These are phyloP conservation scores for Triangularia verruculosa DNA, from an alignment of 2,329 filamentous ascomycete species.

Conservation along the genomic window DNA sequence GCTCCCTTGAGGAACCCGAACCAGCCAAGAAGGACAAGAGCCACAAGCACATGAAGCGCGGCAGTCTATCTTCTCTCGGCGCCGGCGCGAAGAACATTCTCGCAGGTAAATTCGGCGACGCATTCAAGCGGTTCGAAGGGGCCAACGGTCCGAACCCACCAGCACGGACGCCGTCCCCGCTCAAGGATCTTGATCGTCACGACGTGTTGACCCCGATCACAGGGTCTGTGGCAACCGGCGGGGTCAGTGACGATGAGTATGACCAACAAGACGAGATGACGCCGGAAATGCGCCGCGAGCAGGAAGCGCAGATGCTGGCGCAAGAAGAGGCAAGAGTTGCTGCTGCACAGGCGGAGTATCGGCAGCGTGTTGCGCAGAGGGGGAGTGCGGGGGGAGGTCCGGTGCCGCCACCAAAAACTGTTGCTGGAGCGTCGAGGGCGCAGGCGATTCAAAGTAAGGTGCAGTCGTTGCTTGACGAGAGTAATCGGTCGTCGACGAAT, in stretches of 20 bases:
- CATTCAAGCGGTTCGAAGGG: slow-evolving; percentile 85
- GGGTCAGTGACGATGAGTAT: slow-evolving; percentile 62
- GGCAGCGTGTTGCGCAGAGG: slow-evolving; percentile 65
- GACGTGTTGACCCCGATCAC: slow-evolving; percentile 64
- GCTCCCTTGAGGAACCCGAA: slow-evolving; percentile 67
- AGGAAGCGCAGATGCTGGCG: slow-evolving; percentile 76
- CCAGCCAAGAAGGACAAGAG: slow-evolving; percentile 52
- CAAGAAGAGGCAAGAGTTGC: slow-evolving; percentile 90
- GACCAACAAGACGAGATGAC: slow-evolving; percentile 68
- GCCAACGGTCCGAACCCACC: slow-evolving; percentile 37
- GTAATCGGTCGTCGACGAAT: slow-evolving; percentile 55
- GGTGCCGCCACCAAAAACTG: slow-evolving; percentile 47
- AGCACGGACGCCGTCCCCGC: slow-evolving; percentile 48
- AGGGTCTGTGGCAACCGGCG: slow-evolving; percentile 71
- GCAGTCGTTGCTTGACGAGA: slow-evolving; percentile 79
- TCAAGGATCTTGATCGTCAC: slow-evolving; percentile 47
- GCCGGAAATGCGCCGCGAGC: slow-evolving; percentile 84
- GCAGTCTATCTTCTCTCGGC: slow-evolving; percentile 65
- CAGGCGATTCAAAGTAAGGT: slow-evolving; percentile 91
- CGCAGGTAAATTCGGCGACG: slow-evolving; percentile 87
- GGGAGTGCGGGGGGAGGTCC: slow-evolving; percentile 36
- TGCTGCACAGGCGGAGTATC: slow-evolving; percentile 84
- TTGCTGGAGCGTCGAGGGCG: slow-evolving; percentile 62
- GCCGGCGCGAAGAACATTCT: slow-evolving; percentile 77
- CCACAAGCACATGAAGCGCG: slow-evolving; percentile 64